These are phyloP conservation scores for Vaccinium vitisidaea DNA, from an alignment of 148 eudicot species.

Conservation along the genomic window DNA sequence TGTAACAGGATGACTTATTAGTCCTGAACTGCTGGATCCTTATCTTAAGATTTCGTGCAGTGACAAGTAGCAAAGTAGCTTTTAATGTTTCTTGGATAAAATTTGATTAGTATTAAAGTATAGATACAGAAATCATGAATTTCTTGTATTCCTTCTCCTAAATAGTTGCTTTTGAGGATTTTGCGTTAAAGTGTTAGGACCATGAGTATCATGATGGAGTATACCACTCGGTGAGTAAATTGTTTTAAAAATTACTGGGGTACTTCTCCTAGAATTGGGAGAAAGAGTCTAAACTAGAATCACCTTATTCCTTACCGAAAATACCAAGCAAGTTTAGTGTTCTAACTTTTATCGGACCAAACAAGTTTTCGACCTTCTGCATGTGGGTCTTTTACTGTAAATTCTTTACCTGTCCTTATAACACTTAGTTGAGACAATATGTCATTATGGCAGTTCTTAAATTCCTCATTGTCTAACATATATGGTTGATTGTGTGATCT, in stretches of 20 bases:
- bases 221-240: neutral
- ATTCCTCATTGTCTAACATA: neutral
- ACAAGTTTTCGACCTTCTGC: neutral
- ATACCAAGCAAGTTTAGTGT: neutral
- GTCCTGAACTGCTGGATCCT: neutral
- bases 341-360: neutral
- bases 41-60: neutral
- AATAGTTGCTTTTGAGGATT: neutral
- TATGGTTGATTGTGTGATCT: neutral
- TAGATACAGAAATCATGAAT: neutral
- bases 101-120: neutral
- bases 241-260: neutral
- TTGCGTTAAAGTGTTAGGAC: neutral
- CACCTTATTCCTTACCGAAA: neutral
- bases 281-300: neutral
- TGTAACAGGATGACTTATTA: neutral
- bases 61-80: neutral
- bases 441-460: neutral
- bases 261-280: neutral
- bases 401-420: neutral
- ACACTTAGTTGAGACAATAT: neutral
- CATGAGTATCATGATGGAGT: neutral
- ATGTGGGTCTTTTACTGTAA: neutral
- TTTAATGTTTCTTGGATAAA: neutral
- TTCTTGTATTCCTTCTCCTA: neutral